phyloP scores from a whole-genome alignment of 2,329 filamentous ascomycete genomes.

The Tolypocladium ophioglossoides region DNA sequence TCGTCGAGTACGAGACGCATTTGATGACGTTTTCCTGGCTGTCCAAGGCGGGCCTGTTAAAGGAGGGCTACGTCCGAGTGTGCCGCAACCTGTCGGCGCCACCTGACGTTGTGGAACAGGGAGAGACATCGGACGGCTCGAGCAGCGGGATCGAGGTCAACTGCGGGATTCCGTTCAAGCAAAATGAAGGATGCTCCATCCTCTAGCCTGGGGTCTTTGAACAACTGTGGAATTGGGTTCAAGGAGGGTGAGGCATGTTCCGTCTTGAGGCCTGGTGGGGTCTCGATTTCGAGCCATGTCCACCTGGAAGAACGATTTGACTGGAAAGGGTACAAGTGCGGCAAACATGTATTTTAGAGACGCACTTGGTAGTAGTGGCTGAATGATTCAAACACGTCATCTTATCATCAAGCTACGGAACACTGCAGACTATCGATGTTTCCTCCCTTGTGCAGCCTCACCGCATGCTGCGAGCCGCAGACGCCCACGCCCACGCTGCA shows the following conservation, averaged over 20 bases:
- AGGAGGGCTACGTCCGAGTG: not conserved
- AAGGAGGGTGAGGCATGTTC: too few species aligned
- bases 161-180: not conserved
- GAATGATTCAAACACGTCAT: too few species aligned
- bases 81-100: not conserved
- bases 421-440: not conserved
- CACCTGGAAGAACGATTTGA: too few species aligned
- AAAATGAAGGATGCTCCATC: not conserved
- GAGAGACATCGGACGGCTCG: not conserved
- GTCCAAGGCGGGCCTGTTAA: not conserved
- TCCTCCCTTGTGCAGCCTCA: not conserved
- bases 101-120: not conserved
- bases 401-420: too few species aligned
- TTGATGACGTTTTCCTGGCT: conserved; percentile 1
- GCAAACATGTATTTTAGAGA: too few species aligned
- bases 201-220: not conserved
- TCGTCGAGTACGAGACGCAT: conserved; percentile 12
- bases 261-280: too few species aligned
- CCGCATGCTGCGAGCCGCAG: not conserved
- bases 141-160: not conserved
- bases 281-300: too few species aligned
- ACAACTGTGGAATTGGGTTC: too few species aligned
- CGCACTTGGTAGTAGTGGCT: too few species aligned
- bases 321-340: too few species aligned
- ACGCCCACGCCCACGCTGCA: not conserved